These are phyloP conservation scores for Breynia disticha DNA, from an alignment of 441 rosid genomes.

Conservation along the genomic window DNA sequence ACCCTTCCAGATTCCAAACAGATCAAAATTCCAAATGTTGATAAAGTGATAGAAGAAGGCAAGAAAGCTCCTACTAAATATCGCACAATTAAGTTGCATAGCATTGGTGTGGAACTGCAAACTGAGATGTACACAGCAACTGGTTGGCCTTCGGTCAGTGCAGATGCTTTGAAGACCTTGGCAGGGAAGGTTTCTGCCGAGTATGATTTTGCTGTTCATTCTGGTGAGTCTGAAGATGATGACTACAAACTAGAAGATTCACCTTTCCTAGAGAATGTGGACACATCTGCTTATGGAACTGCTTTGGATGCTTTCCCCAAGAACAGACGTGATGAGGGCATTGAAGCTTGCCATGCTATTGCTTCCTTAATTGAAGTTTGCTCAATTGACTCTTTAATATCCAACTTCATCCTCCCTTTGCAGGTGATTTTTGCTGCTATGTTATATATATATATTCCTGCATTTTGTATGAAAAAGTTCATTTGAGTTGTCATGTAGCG, in stretches of 20 bases:
- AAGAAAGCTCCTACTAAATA: constrained; percentile 64
- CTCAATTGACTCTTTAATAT: constrained; percentile 80
- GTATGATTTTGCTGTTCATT: constrained; percentile 33
- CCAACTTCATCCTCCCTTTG: constrained; percentile 89
- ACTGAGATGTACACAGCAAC: constrained; percentile 62
- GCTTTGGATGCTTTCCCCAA: constrained; percentile 38
- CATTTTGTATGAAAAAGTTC: neutral
- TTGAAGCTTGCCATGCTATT: constrained; percentile 88
- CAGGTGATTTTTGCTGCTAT: constrained; percentile 48
- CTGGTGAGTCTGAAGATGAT: constrained; percentile 20
- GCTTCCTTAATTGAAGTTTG: constrained; percentile 82
- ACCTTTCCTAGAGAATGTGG: constrained; percentile 20
- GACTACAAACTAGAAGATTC: constrained; percentile 15
- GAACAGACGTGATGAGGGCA: constrained; percentile 40
- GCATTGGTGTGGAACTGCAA: constrained; percentile 45
- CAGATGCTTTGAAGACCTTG: constrained; percentile 62
- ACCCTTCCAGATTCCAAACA: constrained; percentile 41
- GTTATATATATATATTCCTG: neutral
- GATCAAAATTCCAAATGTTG: constrained; percentile 65
- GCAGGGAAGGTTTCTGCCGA: constrained; percentile 78
- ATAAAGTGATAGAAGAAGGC: constrained; percentile 78
- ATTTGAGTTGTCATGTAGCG: too few species aligned
- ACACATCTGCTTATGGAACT: constrained; percentile 47
- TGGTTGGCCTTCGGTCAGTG: constrained; percentile 87
- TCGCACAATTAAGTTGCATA: constrained; percentile 47